phyloP scores from a whole-genome alignment of 352 stramenopile genomes.

The Phytophthora pinifolia region DNA sequence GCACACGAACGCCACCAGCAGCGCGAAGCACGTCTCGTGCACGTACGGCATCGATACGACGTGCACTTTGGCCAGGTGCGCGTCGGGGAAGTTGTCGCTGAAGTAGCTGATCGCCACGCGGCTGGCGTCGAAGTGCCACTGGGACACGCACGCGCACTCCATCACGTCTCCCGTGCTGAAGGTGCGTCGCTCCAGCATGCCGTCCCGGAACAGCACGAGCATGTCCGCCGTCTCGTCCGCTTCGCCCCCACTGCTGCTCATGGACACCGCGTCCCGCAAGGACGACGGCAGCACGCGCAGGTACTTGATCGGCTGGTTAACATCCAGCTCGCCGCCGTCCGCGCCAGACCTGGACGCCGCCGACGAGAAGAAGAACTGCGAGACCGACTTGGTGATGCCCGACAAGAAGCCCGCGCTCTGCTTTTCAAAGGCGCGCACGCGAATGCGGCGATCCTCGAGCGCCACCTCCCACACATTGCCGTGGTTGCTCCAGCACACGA shows the following conservation, averaged over 20 bases:
- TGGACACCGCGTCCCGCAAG: slow-evolving; percentile 17
- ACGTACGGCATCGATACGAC: slow-evolving; percentile 73
- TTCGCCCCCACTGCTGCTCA: slow-evolving; percentile 19
- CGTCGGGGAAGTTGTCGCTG: slow-evolving; percentile 61
- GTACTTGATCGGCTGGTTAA: slow-evolving; percentile 54
- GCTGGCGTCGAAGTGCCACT: slow-evolving; percentile 62
- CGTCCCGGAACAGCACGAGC: slow-evolving; percentile 68
- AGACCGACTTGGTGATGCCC: slow-evolving; percentile 71
- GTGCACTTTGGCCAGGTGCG: slow-evolving; percentile 60
- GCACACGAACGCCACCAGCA: slow-evolving; percentile 74
- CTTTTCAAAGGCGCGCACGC: slow-evolving; percentile 72
- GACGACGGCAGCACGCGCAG: slow-evolving; percentile 47
- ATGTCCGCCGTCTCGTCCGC: slow-evolving; percentile 54
- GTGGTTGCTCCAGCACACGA: slow-evolving; percentile 83
- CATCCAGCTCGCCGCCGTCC: slow-evolving; percentile 38
- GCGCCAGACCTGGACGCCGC: slow-evolving; percentile 31
- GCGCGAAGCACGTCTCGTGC: slow-evolving; percentile 48
- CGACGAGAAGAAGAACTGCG: slow-evolving; percentile 76
- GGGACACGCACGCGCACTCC: slow-evolving; percentile 57
- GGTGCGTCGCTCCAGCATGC: slow-evolving; percentile 64
- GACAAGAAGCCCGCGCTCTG: slow-evolving; percentile 65
- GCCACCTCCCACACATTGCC: slow-evolving; percentile 80
- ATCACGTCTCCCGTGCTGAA: slow-evolving; percentile 68
- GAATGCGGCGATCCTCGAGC: slow-evolving; percentile 78
- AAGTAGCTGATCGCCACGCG: slow-evolving; percentile 71